Evolutionary conservation across 805 yeast genomes (phyloP).

Genomic region (Kazachstania kunashirensis): DNA sequence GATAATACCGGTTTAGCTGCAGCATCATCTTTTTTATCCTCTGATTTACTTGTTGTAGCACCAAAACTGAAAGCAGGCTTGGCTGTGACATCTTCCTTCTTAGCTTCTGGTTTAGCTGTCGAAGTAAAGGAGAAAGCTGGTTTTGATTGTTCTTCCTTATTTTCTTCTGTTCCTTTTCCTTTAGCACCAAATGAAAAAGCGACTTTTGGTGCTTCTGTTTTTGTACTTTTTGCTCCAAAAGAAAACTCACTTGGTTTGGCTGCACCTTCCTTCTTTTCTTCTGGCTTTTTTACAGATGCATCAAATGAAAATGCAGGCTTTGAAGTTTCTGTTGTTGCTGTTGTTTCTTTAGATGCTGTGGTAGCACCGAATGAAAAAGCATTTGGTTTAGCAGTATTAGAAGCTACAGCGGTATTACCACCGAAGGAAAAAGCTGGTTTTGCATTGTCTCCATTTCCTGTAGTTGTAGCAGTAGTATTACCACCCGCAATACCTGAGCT

Average conservation of each 20-base stretch:
- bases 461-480: background rate
- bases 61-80: constrained; percentile 11
- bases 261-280: background rate
- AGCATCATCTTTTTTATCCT: constrained; percentile 3
- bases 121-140: constrained; percentile 6
- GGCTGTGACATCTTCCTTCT: background rate
- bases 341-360: constrained; percentile 1
- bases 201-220: constrained; percentile 7
- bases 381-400: background rate
- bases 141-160: constrained; percentile 8
- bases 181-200: constrained; percentile 13
- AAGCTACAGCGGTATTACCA: constrained; percentile 1
- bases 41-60: constrained; percentile 1
- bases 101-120: background rate
- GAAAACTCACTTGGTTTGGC: constrained; percentile 7
- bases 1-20: constrained; percentile 8
- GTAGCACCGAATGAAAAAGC: constrained; percentile 6
- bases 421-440: constrained; percentile 8
- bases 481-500: constrained; percentile 1
- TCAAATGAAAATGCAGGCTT: constrained; percentile 17
- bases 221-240: background rate
- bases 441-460: constrained; percentile 6
- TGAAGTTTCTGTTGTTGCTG: constrained; percentile 1
- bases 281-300: constrained; percentile 1
- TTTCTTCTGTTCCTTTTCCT: too few relatives aligned